phyloP scores from a whole-genome alignment of 495 filamentous ascomycete genomes.

The Parachaetomium inaequale region DNA sequence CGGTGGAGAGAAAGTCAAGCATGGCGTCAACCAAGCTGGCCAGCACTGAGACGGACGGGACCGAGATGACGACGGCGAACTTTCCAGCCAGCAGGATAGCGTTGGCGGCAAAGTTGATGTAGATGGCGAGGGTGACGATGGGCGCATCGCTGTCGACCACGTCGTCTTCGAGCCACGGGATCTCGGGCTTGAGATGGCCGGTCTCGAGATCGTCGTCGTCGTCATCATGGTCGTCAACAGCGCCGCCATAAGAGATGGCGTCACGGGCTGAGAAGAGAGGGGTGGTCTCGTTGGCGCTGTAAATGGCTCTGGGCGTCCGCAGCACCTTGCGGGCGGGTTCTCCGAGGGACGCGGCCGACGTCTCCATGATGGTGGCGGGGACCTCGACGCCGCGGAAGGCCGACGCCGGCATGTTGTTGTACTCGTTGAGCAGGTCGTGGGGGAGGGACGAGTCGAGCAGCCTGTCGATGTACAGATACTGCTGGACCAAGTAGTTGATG shows the following conservation, averaged over 20 bases:
- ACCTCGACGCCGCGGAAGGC: conserved; percentile 46
- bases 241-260: conserved; percentile 35
- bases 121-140: conserved; percentile 75
- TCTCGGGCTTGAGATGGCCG: conserved; percentile 38
- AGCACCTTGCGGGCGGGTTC: conserved; percentile 41
- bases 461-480: conserved; percentile 89
- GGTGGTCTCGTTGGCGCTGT: conserved; percentile 68
- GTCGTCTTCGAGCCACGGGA: conserved; percentile 53
- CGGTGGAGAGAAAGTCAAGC: conserved; percentile 80
- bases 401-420: conserved; percentile 53
- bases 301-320: conserved; percentile 76
- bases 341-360: conserved; percentile 8
- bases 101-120: conserved; percentile 84
- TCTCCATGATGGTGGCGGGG: conserved; percentile 56
- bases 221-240: conserved; percentile 32
- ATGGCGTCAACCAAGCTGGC: conserved; percentile 86
- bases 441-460: conserved; percentile 84
- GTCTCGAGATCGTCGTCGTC: conserved; percentile 19
- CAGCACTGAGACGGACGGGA: conserved; percentile 81
- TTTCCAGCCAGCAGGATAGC: conserved; percentile 73
- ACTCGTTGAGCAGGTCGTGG: conserved; percentile 82
- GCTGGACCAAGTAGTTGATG: conserved; percentile 76
- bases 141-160: conserved; percentile 60
- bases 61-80: conserved; percentile 71
- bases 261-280: conserved; percentile 51